Conservation (phyloP, 208 protist species). For the Crithidia mellificae region DNA sequence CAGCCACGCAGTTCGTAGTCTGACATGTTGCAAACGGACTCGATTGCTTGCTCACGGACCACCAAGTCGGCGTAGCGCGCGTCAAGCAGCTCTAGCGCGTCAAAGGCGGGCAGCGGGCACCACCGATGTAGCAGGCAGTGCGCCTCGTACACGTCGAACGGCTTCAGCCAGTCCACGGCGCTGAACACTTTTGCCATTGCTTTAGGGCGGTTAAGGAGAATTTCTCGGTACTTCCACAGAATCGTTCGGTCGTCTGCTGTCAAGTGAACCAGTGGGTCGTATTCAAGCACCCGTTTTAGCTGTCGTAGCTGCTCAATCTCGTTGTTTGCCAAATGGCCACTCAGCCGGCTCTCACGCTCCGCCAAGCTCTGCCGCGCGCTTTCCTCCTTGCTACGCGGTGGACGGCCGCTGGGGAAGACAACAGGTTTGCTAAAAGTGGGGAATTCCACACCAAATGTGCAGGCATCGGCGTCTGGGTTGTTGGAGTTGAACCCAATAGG, state of each 20-base stretch:
- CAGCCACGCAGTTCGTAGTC: constrained; percentile 76
- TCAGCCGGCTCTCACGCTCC: constrained; percentile 26
- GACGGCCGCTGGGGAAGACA: constrained; percentile 50
- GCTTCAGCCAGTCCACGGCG: constrained; percentile 69
- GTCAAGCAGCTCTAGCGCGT: constrained; percentile 84
- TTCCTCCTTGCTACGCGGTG: constrained; percentile 35
- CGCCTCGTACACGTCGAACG: constrained; percentile 62
- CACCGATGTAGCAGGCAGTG: constrained; percentile 58
- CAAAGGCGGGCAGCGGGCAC: constrained; percentile 53
- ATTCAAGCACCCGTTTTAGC: constrained; percentile 54
- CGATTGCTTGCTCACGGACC: constrained; percentile 75
- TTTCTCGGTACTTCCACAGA: constrained; percentile 71
- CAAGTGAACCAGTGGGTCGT: constrained; percentile 64
- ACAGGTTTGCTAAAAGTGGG: constrained; percentile 52
- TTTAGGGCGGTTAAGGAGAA: constrained; percentile 50
- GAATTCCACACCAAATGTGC: constrained; percentile 41
- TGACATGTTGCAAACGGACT: constrained; percentile 53
- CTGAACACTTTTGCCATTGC: constrained; percentile 79
- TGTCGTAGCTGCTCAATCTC: constrained; percentile 60
- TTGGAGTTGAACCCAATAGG: constrained; percentile 39
- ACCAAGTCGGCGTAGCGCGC: constrained; percentile 61
- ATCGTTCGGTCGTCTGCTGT: constrained; percentile 61
- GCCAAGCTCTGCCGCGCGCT: constrained; percentile 19
- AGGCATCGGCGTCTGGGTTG: constrained; percentile 41
- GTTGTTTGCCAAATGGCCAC: constrained; percentile 35